phyloP scores from a whole-genome alignment of 768 basidiomycete species.

The Neoboletus magnificus region DNA sequence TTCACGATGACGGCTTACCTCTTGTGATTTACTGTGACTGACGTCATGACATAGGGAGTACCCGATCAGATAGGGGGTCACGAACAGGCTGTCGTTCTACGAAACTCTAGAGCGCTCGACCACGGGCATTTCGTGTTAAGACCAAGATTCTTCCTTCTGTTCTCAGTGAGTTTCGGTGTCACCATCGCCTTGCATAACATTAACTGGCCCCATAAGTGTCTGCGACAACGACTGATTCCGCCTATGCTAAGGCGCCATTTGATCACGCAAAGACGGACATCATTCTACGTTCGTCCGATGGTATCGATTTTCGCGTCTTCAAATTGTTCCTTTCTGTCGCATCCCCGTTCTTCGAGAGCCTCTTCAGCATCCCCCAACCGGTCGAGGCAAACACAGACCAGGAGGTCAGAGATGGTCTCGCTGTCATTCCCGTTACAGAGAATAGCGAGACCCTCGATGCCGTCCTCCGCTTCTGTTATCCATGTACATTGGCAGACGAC shows the following conservation, averaged over 20 bases:
- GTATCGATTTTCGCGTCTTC: conserved; percentile 31
- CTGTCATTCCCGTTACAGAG: conserved; percentile 21
- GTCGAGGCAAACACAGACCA: conserved; percentile 1
- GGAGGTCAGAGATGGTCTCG: conserved; percentile 16
- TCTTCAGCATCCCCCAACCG: conserved; percentile 32
- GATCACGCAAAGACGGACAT: conserved; percentile 22
- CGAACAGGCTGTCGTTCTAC: background rate
- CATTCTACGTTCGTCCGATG: conserved; percentile 27
- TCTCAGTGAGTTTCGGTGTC: background rate
- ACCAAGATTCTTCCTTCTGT: background rate
- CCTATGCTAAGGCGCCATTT: conserved; percentile 19
- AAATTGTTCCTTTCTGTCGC: conserved; percentile 33
- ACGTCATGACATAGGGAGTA: background rate
- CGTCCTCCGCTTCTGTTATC: conserved; percentile 30
- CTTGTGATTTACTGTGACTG: background rate
- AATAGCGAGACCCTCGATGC: conserved; percentile 21
- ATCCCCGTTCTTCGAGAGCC: conserved; percentile 32
- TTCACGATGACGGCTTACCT: no score
- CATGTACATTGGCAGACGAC: conserved; percentile 22
- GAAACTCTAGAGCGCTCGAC: background rate
- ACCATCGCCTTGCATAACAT: background rate
- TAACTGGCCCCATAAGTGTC: background rate
- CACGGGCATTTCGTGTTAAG: no score
- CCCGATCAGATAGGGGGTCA: no score
- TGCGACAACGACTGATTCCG: background rate